Percentiles rank a stretch among this genome's conserved stretches.
These are phyloP conservation scores for Handroanthus guayacan DNA, from an alignment of 257 asterid species.

Conservation along the genomic window DNA sequence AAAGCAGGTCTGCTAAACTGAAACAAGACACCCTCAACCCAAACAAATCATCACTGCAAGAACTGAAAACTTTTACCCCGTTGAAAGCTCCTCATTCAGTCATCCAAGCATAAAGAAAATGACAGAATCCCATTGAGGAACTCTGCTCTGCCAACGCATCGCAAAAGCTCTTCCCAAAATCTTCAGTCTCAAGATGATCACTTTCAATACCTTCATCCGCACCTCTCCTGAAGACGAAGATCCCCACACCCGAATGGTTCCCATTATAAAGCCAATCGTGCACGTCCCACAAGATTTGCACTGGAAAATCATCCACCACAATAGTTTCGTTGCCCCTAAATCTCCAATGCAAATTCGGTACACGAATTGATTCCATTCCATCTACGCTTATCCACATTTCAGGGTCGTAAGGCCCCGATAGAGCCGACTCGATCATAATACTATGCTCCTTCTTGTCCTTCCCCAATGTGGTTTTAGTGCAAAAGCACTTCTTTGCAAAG, in stretches of 20 bases:
- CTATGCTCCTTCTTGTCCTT: conserved; percentile 66
- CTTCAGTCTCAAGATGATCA: conserved; percentile 25
- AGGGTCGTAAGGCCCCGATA: conserved; percentile 63
- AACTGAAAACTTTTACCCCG: not conserved
- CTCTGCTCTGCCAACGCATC: conserved; percentile 36
- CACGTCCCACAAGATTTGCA: conserved; percentile 87
- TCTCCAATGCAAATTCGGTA: conserved; percentile 84
- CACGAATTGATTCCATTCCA: conserved; percentile 63
- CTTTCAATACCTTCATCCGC: conserved; percentile 31
- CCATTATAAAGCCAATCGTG: conserved; percentile 77
- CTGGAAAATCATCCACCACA: conserved; percentile 58
- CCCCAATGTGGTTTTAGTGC: conserved; percentile 69
- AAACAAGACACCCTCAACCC: not conserved
- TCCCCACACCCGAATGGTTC: conserved; percentile 56
- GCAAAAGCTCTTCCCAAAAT: conserved; percentile 18
- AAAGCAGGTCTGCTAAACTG: not conserved
- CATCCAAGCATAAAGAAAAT: conserved; percentile 83
- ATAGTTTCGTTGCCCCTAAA: conserved; percentile 86
- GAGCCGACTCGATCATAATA: conserved; percentile 63
- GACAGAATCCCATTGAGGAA: conserved; percentile 59
- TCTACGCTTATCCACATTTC: conserved; percentile 91
- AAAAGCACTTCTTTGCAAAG: conserved; percentile 76
- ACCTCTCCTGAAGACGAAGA: conserved; percentile 69
- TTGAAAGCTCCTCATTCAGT: conserved; percentile 43
- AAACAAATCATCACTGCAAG: not conserved